Conservation (phyloP, 2,329 filamentous ascomycete genomes). For the Ceratocystis lukuohia region DNA sequence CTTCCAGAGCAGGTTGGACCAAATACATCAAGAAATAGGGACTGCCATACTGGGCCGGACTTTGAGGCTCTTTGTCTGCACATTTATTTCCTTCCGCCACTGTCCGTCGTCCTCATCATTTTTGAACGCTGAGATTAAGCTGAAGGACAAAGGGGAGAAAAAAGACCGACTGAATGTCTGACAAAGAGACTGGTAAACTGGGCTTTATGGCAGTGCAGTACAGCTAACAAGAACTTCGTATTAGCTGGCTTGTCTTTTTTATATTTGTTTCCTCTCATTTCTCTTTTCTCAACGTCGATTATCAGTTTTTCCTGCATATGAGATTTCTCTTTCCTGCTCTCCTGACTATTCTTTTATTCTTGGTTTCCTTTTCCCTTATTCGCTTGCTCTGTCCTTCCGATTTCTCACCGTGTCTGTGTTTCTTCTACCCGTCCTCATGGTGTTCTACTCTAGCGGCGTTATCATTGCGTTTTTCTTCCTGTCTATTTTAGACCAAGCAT, state of each 20-base stretch:
- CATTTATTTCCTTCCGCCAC: no score
- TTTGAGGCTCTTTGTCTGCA: no score
- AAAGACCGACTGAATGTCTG: background rate
- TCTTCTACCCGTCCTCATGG: background rate
- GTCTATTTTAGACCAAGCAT: constrained; percentile 8
- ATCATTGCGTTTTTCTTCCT: background rate
- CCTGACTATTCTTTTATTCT: background rate
- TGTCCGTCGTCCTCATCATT: no score
- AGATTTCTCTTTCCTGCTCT: background rate
- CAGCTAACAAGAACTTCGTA: background rate
- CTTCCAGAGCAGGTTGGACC: no score
- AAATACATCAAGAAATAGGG: no score
- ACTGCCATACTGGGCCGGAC: no score
- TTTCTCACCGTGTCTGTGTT: background rate
- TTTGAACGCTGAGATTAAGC: background rate
- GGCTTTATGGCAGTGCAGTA: background rate
- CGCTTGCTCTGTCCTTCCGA: background rate
- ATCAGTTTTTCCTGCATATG: background rate
- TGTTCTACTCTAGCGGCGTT: background rate
- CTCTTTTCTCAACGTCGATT: background rate
- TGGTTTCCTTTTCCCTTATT: background rate
- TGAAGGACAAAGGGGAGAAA: background rate
- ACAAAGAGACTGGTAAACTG: background rate
- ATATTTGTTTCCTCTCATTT: background rate
- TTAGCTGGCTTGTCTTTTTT: background rate